Evolutionary conservation across 176 grass and related monocot genomes (phyloP).

Genomic region (Triticum turgidum): DNA sequence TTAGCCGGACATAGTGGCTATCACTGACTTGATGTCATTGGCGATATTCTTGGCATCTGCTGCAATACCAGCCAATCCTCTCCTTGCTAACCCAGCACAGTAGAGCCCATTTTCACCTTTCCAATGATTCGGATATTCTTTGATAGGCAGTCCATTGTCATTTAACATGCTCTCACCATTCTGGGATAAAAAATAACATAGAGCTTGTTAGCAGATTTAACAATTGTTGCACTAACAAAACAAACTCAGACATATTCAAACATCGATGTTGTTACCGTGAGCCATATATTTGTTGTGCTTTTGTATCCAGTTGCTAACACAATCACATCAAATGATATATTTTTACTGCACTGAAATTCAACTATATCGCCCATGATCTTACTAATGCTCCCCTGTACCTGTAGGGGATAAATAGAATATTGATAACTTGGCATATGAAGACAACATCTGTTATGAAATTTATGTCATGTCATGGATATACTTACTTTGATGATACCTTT

Average conservation of each 20-base stretch:
- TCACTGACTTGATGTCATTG: background rate
- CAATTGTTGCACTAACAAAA: no score
- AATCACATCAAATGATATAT: background rate
- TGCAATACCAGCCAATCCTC: background rate
- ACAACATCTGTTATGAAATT: background rate
- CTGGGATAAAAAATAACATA: no score
- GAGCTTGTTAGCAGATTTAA: no score
- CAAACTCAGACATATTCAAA: no score
- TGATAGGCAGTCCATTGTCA: no score
- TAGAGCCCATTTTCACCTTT: no score
- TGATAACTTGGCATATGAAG: background rate
- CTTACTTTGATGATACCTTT: no score
- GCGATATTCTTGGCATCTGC: background rate
- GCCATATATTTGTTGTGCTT: conserved; percentile 36
- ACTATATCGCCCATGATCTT: conserved; percentile 30
- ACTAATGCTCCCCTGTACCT: background rate
- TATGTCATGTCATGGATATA: no score
- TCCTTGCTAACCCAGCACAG: background rate
- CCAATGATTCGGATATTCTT: no score
- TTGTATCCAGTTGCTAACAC: conserved; percentile 38
- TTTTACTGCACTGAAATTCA: conserved; percentile 1
- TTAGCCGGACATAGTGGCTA: background rate
- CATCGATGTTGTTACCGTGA: background rate
- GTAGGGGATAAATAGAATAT: background rate
- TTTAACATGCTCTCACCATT: no score